These are phyloP conservation scores for Picea abies DNA, from an alignment of 83 land plant genomes.

Conservation along the genomic window DNA sequence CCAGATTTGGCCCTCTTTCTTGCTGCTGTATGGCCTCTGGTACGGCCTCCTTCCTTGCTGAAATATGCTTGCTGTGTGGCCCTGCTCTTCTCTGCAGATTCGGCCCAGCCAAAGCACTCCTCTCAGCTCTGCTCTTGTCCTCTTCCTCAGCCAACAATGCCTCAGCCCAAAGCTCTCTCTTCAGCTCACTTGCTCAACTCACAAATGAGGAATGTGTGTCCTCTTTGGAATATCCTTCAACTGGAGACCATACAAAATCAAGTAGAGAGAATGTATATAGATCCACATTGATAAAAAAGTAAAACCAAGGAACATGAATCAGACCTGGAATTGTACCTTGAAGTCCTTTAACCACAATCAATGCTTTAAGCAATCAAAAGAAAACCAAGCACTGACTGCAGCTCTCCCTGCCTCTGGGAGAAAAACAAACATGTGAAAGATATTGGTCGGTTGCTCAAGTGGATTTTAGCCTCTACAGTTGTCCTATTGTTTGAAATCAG, in stretches of 20 bases:
- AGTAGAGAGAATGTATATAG: not conserved
- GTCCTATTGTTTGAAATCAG: not conserved
- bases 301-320: not conserved
- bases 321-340: not conserved
- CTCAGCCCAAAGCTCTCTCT: too few species aligned
- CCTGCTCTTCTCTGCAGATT: too few species aligned
- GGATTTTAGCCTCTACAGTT: not conserved
- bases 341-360: not conserved
- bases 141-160: too few species aligned
- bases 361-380: not conserved
- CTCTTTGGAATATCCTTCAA: not conserved
- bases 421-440: not conserved
- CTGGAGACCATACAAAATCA: not conserved
- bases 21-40: too few species aligned
- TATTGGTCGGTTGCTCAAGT: not conserved
- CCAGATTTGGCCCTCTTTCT: too few species aligned
- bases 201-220: too few species aligned
- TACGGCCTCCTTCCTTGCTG: too few species aligned
- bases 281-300: not conserved
- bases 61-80: too few species aligned
- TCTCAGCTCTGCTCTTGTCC: too few species aligned
- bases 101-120: too few species aligned
- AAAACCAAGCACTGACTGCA: not conserved
- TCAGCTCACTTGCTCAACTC: too few species aligned
- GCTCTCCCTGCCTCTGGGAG: not conserved